Conservation (phyloP, 441 rosid species). For the Aquilaria agallochum region DNA sequence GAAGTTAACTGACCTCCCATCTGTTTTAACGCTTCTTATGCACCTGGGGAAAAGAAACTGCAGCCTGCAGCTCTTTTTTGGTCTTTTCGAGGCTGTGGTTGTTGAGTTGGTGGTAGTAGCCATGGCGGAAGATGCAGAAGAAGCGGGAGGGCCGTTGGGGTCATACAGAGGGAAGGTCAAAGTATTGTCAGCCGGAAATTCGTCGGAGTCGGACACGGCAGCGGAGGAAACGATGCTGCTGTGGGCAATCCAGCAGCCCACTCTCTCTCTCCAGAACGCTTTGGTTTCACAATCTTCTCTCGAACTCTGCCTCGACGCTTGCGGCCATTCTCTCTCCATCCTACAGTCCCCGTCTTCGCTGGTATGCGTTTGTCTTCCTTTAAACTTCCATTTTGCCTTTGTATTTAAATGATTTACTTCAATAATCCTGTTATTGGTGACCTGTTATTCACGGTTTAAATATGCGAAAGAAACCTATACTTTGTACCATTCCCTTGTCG, state of each 20-base stretch:
- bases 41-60: too few relatives aligned
- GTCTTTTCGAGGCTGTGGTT: too few relatives aligned
- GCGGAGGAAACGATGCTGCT: slow-evolving; percentile 82
- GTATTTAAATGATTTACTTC: too few relatives aligned
- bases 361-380: slow-evolving; percentile 23
- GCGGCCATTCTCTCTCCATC: slow-evolving; percentile 77
- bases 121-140: slow-evolving; percentile 14
- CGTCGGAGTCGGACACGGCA: slow-evolving; percentile 57
- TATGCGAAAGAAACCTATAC: too few relatives aligned
- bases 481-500: too few relatives aligned
- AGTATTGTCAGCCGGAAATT: slow-evolving; percentile 28
- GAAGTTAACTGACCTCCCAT: too few relatives aligned
- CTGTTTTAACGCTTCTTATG: too few relatives aligned
- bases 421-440: too few relatives aligned
- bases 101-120: not conserved
- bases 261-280: slow-evolving; percentile 61
- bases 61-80: too few relatives aligned
- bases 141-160: slow-evolving; percentile 36
- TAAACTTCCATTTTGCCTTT: too few relatives aligned
- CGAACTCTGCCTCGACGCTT: slow-evolving; percentile 71
- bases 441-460: too few relatives aligned
- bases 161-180: slow-evolving; percentile 62
- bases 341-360: slow-evolving; percentile 90
- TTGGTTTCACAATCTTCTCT: slow-evolving; percentile 82
- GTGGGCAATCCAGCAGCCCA: slow-evolving; percentile 92